These are phyloP conservation scores for Suhomyces xylopsoci DNA, from an alignment of 805 yeast species.

Conservation along the genomic window DNA sequence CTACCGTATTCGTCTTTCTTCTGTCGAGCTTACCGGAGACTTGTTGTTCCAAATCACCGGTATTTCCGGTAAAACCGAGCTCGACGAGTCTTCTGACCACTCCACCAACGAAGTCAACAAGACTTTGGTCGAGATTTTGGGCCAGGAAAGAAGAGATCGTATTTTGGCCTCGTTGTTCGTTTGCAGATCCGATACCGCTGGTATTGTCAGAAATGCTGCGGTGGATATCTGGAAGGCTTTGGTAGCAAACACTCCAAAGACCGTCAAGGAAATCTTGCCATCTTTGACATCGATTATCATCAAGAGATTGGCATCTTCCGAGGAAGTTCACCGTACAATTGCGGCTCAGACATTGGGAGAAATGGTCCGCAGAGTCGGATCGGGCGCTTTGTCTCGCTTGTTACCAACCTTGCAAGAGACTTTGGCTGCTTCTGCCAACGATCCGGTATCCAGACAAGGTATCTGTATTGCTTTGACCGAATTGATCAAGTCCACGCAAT, in stretches of 20 bases:
- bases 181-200: slow-evolving; percentile 89
- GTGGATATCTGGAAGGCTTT: slow-evolving; percentile 95
- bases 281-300: slow-evolving; percentile 77
- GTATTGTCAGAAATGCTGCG: slow-evolving; percentile 83
- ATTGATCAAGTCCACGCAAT: slow-evolving; percentile 69
- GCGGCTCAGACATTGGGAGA: slow-evolving; percentile 96
- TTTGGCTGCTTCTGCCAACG: slow-evolving; percentile 53
- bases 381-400: slow-evolving; percentile 76
- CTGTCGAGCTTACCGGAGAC: slow-evolving; percentile 95
- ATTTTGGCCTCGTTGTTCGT: slow-evolving; percentile 82
- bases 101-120: slow-evolving; percentile 50
- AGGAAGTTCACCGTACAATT: slow-evolving; percentile 73
- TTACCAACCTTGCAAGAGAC: slow-evolving; percentile 80
- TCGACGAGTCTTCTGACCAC: slow-evolving; percentile 49
- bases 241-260: slow-evolving; percentile 93
- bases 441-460: slow-evolving; percentile 86
- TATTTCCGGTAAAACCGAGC: slow-evolving; percentile 71
- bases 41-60: slow-evolving; percentile 92
- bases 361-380: slow-evolving; percentile 89
- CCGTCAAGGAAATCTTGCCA: slow-evolving; percentile 88
- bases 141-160: slow-evolving; percentile 84
- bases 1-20: slow-evolving; percentile 85
- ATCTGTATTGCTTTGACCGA: slow-evolving; percentile 91
- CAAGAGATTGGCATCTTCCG: slow-evolving; percentile 77
- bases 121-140: slow-evolving; percentile 73